Evolutionary conservation across 768 basidiomycete genomes (phyloP).

Genomic region (Suillus spraguei): DNA sequence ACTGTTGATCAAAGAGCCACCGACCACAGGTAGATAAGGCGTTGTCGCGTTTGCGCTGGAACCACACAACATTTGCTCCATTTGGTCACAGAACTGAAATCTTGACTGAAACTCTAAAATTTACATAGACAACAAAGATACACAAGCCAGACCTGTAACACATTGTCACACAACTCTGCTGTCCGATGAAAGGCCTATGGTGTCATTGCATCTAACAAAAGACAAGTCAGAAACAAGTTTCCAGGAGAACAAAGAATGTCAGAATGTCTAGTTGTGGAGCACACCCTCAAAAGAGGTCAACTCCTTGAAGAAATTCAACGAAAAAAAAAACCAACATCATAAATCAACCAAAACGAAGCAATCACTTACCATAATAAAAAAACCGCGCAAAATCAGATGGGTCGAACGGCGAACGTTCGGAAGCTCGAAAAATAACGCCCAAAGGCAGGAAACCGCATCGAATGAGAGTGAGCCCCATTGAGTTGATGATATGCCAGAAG

Average conservation of each 20-base stretch:
- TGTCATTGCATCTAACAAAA: conserved; percentile 2
- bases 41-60: not conserved
- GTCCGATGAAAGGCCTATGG: not conserved
- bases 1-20: conserved; percentile 1
- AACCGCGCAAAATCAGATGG: conserved; percentile 19
- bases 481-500: conserved; percentile 55
- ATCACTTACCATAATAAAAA: conserved; percentile 25
- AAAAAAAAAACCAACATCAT: conserved; percentile 58
- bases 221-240: conserved; percentile 14
- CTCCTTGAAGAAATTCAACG: conserved; percentile 94
- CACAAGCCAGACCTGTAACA: not conserved
- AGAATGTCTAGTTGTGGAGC: conserved; percentile 77
- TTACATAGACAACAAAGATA: not conserved
- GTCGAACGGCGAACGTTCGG: conserved; percentile 55
- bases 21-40: not conserved
- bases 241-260: conserved; percentile 12
- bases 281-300: conserved; percentile 64
- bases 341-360: conserved; percentile 21
- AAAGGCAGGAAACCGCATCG: conserved; percentile 44
- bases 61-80: not conserved
- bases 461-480: conserved; percentile 92
- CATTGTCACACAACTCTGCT: not conserved
- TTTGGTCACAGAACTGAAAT: not conserved
- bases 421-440: conserved; percentile 49
- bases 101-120: conserved; percentile 1